These are phyloP conservation scores for Candida orba DNA, from an alignment of 805 yeast species.

Conservation along the genomic window DNA sequence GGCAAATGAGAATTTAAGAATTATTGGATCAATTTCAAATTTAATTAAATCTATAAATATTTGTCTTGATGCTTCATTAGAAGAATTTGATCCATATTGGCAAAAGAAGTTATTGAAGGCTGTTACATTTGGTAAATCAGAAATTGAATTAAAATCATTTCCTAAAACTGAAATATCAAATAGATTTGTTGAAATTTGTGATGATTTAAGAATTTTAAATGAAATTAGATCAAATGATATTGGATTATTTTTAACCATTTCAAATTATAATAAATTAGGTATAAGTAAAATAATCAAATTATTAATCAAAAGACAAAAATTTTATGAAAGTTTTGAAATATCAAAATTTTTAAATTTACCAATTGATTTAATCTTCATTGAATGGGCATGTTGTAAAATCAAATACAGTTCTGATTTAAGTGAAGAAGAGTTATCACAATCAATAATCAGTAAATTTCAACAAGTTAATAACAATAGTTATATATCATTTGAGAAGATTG, in stretches of 20 bases:
- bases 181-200: conserved; percentile 52
- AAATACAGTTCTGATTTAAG: conserved; percentile 41
- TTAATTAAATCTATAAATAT: conserved; percentile 56
- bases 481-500: conserved; percentile 52
- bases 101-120: conserved; percentile 78
- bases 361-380: conserved; percentile 47
- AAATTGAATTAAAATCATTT: conserved; percentile 28
- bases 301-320: conserved; percentile 51
- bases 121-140: conserved; percentile 77
- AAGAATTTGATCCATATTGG: conserved; percentile 71
- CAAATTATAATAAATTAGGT: conserved; percentile 45
- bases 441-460: conserved; percentile 41
- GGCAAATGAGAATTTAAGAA: conserved; percentile 67
- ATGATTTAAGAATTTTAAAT: conserved; percentile 60
- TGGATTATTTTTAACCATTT: conserved; percentile 62
- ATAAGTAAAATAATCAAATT: conserved; percentile 49
- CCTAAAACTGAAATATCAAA: conserved; percentile 33
- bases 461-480: conserved; percentile 25
- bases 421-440: conserved; percentile 52
- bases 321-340: conserved; percentile 56
- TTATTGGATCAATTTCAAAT: conserved; percentile 38
- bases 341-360: conserved; percentile 43
- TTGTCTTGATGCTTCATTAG: conserved; percentile 68
- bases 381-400: conserved; percentile 79
- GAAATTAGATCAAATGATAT: conserved; percentile 54